phyloP scores from a whole-genome alignment of 129 eudicot species.

The Arctium lappa region DNA sequence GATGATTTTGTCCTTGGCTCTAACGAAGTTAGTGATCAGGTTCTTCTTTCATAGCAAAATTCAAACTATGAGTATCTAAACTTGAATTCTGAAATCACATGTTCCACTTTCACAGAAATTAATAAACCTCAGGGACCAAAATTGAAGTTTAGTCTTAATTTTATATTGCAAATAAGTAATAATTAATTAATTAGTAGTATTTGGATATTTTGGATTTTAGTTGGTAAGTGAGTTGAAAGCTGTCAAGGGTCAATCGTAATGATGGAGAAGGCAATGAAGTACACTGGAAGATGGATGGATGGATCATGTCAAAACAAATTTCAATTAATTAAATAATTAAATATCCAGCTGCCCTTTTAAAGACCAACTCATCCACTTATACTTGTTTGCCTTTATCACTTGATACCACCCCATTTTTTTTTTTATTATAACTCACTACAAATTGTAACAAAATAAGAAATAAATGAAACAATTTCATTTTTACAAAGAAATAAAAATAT shows the following conservation, averaged over 20 bases:
- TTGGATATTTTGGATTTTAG: slow-evolving; percentile 23
- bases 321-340: slow-evolving; percentile 12
- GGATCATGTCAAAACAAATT: slow-evolving; percentile 27
- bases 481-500: no score
- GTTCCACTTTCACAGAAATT: no score
- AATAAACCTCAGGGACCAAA: no score
- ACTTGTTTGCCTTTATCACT: neutral
- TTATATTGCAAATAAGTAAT: neutral
- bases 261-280: slow-evolving; percentile 15
- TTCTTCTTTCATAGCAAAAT: no score
- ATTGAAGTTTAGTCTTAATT: no score
- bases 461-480: no score
- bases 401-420: neutral
- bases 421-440: no score
- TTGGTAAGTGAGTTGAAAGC: slow-evolving; percentile 29
- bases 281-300: slow-evolving; percentile 17
- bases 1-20: no score
- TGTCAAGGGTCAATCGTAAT: slow-evolving; percentile 26
- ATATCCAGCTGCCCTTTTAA: slow-evolving; percentile 25
- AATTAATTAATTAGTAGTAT: neutral
- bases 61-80: no score
- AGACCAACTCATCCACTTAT: slow-evolving; percentile 4
- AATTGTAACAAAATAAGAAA: no score
- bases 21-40: no score
- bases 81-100: no score